A percentile compares a stretch with the other conserved stretches of the same genome.
These are phyloP conservation scores for Camellia sinensis DNA, from an alignment of 148 eudicot genomes.

Conservation along the genomic window DNA sequence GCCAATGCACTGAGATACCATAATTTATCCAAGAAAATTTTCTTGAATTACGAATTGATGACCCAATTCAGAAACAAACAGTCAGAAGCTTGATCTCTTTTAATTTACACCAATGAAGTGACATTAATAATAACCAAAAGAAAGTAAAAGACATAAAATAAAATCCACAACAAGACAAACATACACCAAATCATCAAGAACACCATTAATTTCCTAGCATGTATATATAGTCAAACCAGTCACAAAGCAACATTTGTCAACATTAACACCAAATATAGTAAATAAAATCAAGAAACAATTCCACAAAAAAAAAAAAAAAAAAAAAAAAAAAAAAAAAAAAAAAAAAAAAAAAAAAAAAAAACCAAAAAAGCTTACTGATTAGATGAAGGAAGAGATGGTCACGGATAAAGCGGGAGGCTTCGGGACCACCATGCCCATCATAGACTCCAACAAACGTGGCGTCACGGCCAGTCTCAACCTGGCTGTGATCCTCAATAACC, in stretches of 20 bases:
- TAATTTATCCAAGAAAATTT: neutral
- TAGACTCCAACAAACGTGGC: slow-evolving; percentile 66
- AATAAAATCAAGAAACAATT: neutral
- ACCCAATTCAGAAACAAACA: neutral
- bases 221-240: neutral
- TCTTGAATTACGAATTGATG: neutral
- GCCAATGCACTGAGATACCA: neutral
- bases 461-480: slow-evolving; percentile 52
- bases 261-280: neutral
- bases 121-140: neutral
- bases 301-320: neutral
- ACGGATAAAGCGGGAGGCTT: slow-evolving; percentile 45
- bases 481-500: slow-evolving; percentile 60
- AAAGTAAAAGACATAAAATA: neutral
- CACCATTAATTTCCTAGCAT: neutral
- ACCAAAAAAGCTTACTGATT: slow-evolving; percentile 26
- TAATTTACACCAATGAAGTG: neutral
- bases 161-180: neutral
- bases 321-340: neutral
- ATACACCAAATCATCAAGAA: slow-evolving; percentile 1
- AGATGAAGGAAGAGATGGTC: slow-evolving; percentile 47
- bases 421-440: slow-evolving; percentile 77
- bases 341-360: neutral
- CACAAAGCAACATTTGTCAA: neutral
- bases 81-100: neutral